A percentile compares a stretch with the other conserved stretches of the same genome.
phyloP scores from a whole-genome alignment of 2,329 filamentous ascomycete genomes.

The Ramularia collo-cygni region DNA sequence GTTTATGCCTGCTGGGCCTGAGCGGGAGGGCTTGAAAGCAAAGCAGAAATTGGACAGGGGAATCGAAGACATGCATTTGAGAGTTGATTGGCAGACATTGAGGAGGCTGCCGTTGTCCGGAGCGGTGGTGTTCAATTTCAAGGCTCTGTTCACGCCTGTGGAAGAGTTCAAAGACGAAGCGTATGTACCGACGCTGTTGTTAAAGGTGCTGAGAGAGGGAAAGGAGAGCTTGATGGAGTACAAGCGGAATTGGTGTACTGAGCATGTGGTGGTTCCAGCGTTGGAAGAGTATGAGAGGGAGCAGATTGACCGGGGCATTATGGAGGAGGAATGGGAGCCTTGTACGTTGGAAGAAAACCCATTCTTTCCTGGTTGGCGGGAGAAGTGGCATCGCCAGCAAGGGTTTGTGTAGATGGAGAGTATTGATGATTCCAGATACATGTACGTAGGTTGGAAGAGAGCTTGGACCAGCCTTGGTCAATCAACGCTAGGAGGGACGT shows the following conservation, averaged over 20 bases:
- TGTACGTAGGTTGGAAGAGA: too few relatives aligned
- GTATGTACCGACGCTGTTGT: slow-evolving; percentile 60
- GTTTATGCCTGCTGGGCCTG: slow-evolving; percentile 61
- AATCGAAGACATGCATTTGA: slow-evolving; percentile 47
- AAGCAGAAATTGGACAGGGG: slow-evolving; percentile 51
- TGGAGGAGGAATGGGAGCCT: slow-evolving; percentile 57
- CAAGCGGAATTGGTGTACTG: slow-evolving; percentile 74
- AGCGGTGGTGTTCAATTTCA: slow-evolving; percentile 80
- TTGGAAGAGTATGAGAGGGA: slow-evolving; percentile 58
- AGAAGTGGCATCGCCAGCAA: slow-evolving; percentile 62
- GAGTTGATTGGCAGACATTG: slow-evolving; percentile 85
- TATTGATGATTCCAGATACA: too few relatives aligned
- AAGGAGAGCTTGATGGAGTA: slow-evolving; percentile 68
- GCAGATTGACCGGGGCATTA: slow-evolving; percentile 54
- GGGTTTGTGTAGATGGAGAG: too few relatives aligned
- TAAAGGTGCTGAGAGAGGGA: slow-evolving; percentile 63
- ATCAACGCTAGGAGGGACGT: too few relatives aligned
- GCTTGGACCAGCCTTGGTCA: too few relatives aligned
- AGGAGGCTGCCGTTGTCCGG: slow-evolving; percentile 70
- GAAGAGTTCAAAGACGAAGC: slow-evolving; percentile 64
- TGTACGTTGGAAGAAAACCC: slow-evolving; percentile 67
- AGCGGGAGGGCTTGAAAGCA: slow-evolving; percentile 53
- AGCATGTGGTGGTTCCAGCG: slow-evolving; percentile 62
- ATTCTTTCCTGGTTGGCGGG: slow-evolving; percentile 69
- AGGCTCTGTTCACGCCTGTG: slow-evolving; percentile 73